phyloP scores from a whole-genome alignment of 257 asterid genomes.

The Solanum chiquidenum region DNA sequence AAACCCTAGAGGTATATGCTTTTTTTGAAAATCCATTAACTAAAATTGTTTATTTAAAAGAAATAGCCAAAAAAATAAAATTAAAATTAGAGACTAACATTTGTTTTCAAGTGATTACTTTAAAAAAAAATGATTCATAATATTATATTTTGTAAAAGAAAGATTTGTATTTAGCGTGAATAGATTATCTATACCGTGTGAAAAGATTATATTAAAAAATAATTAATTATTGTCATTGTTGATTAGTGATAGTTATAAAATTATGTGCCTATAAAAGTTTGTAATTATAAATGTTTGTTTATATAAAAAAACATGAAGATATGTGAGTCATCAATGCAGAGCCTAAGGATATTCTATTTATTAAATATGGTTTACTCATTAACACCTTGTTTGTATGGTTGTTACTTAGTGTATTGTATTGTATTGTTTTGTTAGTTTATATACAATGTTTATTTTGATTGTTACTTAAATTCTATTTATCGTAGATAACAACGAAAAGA shows the following conservation, averaged over 20 bases:
- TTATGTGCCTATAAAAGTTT: background rate
- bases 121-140: too few species aligned
- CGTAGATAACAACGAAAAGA: background rate
- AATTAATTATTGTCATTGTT: too few species aligned
- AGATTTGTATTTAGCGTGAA: background rate
- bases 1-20: constrained; percentile 30
- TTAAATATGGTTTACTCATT: background rate
- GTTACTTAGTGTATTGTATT: background rate
- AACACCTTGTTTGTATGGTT: background rate
- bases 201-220: too few species aligned
- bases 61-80: too few species aligned
- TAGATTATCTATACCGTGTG: background rate
- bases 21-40: background rate
- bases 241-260: background rate
- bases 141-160: too few species aligned
- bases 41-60: background rate
- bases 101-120: background rate
- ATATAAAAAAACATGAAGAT: background rate
- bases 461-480: too few species aligned
- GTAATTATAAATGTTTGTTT: background rate
- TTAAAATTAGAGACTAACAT: too few species aligned
- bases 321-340: background rate
- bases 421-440: background rate
- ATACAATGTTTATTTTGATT: too few species aligned
- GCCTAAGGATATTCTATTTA: too few species aligned